Evolutionary conservation across 768 basidiomycete species (phyloP), one percentile per base, ranked within the genome.

Genomic region (Holtermanniella nyarrowii): DNA sequence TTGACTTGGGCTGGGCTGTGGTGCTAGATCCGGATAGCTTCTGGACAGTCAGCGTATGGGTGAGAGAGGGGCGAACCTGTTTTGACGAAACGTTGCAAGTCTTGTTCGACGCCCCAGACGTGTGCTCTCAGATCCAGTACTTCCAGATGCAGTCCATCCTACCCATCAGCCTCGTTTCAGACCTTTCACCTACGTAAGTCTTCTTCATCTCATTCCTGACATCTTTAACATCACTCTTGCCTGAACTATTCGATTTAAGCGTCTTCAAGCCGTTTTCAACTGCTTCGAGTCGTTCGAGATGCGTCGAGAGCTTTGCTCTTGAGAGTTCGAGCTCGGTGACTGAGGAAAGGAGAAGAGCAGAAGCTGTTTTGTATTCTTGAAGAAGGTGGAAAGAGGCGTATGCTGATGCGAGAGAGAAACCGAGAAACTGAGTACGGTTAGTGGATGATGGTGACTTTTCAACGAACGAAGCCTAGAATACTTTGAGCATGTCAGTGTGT

Each of bases 251-350:
- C 46, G 81, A 79, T 5, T 78, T 75, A 22, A 95, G 66, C 0
- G 83, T 81, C 68, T 85, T 88, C 61, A 91, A 68, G 60, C 90
- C 87, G 69, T 88, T 88, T 73, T 95, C 89, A 1, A 91, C 86
- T 3, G 82, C 80, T 68, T 90, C 85, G 22, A 72, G 55, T 12
- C 71, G 58, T 5, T 65, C 59, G 16, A 71, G 52, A 50, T 72
- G 70, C 26, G 62, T 61, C 2, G 66, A 55, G 55, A 72, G 68
- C 79, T 88, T 84, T 61, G 83, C 81, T 0, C 88, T 90, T 63
- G 83, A 88, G 23, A 78, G 73, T 70, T 88, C 84, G 50, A 95
- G 74, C 60, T 90, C 86, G 59, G 87, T 83, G 14, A 93, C 85
- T 66, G 87, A 89, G 20, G 83, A 80, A 71, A 90, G 85, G 46